Conservation (phyloP, 2,329 filamentous ascomycete genomes). For the Cordyceps fumosorosea region DNA sequence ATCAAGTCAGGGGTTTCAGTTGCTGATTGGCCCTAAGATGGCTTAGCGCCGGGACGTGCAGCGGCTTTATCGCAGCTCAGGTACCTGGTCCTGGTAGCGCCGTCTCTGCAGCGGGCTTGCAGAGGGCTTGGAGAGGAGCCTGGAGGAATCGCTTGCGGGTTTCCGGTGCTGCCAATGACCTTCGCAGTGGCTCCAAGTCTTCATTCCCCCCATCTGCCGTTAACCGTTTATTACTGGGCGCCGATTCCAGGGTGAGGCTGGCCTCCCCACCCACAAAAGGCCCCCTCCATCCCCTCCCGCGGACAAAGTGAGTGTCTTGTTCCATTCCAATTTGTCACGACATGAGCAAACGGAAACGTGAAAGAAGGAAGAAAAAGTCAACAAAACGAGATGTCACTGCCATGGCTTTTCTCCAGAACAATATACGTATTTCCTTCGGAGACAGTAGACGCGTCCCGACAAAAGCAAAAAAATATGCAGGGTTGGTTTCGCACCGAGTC, state of each 20-base stretch:
- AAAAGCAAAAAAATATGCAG: neutral
- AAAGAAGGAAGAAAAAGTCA: neutral
- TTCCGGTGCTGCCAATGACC: neutral
- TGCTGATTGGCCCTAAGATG: conserved; percentile 9
- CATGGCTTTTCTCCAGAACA: neutral
- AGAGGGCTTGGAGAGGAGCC: neutral
- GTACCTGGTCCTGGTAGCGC: neutral
- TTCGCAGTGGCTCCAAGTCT: neutral
- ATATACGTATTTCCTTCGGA: neutral
- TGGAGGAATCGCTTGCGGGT: too few relatives aligned
- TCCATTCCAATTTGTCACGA: neutral
- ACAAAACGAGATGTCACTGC: neutral
- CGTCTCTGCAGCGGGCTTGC: neutral
- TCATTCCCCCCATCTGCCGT: neutral
- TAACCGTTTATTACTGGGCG: conserved; percentile 2
- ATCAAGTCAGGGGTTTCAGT: conserved; percentile 11
- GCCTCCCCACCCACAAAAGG: neutral
- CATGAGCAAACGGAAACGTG: neutral
- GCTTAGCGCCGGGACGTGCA: neutral
- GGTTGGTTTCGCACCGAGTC: neutral
- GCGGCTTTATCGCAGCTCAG: neutral
- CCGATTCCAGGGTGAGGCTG: conserved; percentile 11
- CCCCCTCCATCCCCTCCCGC: neutral
- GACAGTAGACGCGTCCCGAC: neutral
- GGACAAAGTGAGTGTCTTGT: neutral